phyloP scores from a whole-genome alignment of 208 protist genomes.

The Strigomonas oncopelti region DNA sequence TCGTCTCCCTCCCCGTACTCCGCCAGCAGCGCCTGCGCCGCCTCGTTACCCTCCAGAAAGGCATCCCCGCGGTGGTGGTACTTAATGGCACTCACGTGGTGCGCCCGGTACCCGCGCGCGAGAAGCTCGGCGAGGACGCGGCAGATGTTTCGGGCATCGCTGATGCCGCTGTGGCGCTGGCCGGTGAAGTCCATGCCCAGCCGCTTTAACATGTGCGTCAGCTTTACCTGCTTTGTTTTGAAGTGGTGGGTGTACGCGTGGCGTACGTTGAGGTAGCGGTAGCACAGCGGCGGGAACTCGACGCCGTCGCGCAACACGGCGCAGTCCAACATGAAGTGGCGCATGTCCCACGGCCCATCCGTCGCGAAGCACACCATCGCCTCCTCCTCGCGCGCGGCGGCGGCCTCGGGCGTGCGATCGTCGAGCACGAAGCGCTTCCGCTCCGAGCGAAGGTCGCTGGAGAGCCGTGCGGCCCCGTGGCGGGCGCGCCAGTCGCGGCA shows the following conservation, averaged over 20 bases:
- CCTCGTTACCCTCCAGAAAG: constrained; percentile 27
- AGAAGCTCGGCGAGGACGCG: constrained; percentile 79
- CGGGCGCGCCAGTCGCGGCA: constrained; percentile 37
- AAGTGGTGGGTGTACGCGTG: constrained; percentile 66
- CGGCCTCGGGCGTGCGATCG: constrained; percentile 23
- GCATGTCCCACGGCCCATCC: constrained; percentile 90
- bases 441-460: constrained; percentile 42
- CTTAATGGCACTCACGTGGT: constrained; percentile 73
- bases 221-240: constrained; percentile 46
- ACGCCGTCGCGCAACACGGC: constrained; percentile 71
- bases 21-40: constrained; percentile 45
- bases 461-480: constrained; percentile 25
- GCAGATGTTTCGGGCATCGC: constrained; percentile 88
- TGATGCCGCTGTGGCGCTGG: constrained; percentile 84
- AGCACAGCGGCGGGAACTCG: constrained; percentile 80
- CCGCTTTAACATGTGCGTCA: constrained; percentile 77
- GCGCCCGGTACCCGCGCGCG: constrained; percentile 61
- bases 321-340: constrained; percentile 86
- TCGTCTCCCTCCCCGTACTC: constrained; percentile 41
- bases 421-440: constrained; percentile 59
- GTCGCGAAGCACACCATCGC: constrained; percentile 81
- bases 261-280: constrained; percentile 88
- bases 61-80: constrained; percentile 43
- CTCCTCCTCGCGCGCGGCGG: constrained; percentile 29
- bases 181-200: constrained; percentile 79